phyloP scores from a whole-genome alignment of 2,329 filamentous ascomycete species.

The Xenoacremonium recifei region DNA sequence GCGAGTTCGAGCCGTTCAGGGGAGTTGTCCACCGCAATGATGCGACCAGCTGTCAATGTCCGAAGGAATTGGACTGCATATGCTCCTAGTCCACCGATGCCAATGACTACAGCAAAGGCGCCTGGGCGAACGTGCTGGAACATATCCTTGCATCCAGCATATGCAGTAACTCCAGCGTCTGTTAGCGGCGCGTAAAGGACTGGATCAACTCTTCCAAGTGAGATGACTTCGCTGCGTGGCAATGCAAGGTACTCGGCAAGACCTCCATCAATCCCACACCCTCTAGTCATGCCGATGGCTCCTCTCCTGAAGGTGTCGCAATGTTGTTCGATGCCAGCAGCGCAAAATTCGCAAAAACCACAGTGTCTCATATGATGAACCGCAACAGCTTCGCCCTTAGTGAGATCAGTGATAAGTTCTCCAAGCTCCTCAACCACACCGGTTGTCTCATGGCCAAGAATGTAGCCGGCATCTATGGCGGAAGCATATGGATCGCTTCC shows the following conservation, averaged over 20 bases:
- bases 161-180: not conserved
- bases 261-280: not conserved
- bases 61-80: not conserved
- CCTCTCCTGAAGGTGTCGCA: not conserved
- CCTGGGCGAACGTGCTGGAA: not conserved
- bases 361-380: not conserved
- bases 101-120: not conserved
- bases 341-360: not conserved
- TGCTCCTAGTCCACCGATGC: not conserved
- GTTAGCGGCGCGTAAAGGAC: not conserved
- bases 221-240: not conserved
- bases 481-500: not conserved
- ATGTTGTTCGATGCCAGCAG: not conserved
- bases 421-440: not conserved
- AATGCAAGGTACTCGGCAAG: not conserved
- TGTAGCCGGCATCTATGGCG: not conserved
- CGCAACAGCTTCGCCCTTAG: not conserved
- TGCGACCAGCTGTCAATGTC: not conserved
- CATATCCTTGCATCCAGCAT: not conserved
- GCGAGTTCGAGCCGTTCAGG: not conserved
- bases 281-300: not conserved
- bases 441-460: not conserved
- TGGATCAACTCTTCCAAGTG: not conserved
- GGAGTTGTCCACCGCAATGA: not conserved
- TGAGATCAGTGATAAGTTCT: not conserved